These are phyloP conservation scores for Neofusicoccum umdonicola DNA, from an alignment of 2,329 filamentous ascomycete genomes.

Conservation along the genomic window DNA sequence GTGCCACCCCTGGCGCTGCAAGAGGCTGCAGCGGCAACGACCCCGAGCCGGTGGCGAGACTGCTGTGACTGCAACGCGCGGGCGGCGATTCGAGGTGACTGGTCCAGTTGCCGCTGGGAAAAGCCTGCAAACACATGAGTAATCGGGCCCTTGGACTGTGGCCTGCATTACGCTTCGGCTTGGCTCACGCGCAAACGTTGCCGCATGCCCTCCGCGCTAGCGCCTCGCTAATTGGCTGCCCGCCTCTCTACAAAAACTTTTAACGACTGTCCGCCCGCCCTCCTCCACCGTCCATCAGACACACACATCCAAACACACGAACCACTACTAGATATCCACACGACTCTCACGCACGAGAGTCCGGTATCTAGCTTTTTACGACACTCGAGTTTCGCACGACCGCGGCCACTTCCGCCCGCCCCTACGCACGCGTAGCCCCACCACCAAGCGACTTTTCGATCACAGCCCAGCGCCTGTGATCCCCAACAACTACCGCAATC, in stretches of 20 bases:
- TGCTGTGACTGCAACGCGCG: background rate
- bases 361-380: conserved; percentile 45
- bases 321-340: conserved; percentile 40
- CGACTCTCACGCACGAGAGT: conserved; percentile 47
- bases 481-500: conserved; percentile 65
- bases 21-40: conserved; percentile 6
- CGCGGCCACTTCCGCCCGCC: conserved; percentile 42
- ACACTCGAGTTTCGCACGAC: conserved; percentile 24
- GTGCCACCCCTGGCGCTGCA: background rate
- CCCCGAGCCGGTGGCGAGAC: conserved; percentile 1
- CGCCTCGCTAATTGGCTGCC: conserved; percentile 19
- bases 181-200: conserved; percentile 9
- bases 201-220: conserved; percentile 17
- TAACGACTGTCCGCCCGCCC: conserved; percentile 25
- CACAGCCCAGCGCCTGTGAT: conserved; percentile 67
- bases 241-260: conserved; percentile 18
- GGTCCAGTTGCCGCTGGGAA: background rate
- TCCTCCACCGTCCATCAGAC: conserved; percentile 28
- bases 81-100: background rate
- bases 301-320: conserved; percentile 24
- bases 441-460: conserved; percentile 30
- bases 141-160: background rate
- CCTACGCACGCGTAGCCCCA: conserved; percentile 41
- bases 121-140: conserved; percentile 5
- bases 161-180: background rate